These are phyloP conservation scores for Funneliformis caledonium DNA, from an alignment of 371 early-diverging fungal genomes.

Conservation along the genomic window DNA sequence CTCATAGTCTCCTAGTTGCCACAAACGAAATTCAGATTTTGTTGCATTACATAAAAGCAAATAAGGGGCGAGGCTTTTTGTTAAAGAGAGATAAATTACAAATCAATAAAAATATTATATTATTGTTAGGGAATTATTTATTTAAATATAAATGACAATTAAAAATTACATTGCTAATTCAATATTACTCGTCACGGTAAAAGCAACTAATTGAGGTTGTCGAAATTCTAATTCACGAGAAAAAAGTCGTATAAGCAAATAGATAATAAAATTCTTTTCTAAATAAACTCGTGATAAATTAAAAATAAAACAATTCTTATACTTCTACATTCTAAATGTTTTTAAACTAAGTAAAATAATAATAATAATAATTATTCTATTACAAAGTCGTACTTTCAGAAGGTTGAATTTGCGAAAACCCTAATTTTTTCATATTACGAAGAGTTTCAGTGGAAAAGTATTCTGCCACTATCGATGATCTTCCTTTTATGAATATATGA, in stretches of 20 bases:
- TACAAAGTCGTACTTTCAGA: not conserved
- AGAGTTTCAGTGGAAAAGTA: not conserved
- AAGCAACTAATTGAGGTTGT: not conserved
- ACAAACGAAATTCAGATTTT: not conserved
- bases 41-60: conserved; percentile 4
- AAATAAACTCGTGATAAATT: too few relatives aligned
- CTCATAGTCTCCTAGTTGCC: conserved; percentile 1
- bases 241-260: not conserved
- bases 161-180: conserved; percentile 12
- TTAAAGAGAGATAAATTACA: not conserved
- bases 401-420: not conserved
- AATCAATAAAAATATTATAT: too few relatives aligned
- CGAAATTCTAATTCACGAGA: not conserved
- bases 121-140: not conserved
- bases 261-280: not conserved
- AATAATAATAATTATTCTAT: not conserved
- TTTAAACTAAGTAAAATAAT: not conserved
- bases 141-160: too few relatives aligned
- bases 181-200: not conserved
- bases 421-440: not conserved
- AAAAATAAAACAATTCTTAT: not conserved
- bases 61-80: conserved; percentile 6
- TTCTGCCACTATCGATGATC: not conserved
- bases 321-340: not conserved
- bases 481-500: not conserved